Evolutionary conservation across 1,139 yeast species (phyloP).

Genomic region (Candida sanyaensis): DNA sequence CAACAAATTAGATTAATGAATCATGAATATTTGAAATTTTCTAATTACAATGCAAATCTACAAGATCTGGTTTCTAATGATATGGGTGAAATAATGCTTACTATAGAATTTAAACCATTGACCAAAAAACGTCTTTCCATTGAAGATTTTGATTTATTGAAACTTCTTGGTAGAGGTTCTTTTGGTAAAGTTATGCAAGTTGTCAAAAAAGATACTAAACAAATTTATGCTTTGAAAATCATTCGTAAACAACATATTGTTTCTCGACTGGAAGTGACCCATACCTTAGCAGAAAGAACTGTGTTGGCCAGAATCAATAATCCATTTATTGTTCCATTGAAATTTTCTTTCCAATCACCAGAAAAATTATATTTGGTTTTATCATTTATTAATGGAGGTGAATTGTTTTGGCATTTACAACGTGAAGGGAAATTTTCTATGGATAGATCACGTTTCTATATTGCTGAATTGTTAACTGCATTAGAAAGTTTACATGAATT

Average conservation of each 20-base stretch:
- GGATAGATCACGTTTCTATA: slow-evolving; percentile 88
- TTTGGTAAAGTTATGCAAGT: slow-evolving; percentile 99
- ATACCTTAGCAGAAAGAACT: slow-evolving; percentile 93
- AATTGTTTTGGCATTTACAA: slow-evolving; percentile 91
- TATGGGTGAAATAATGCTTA: slow-evolving; percentile 61
- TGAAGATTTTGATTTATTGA: slow-evolving; percentile 88
- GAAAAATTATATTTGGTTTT: slow-evolving; percentile 89
- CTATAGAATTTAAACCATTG: slow-evolving; percentile 76
- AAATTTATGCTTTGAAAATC: slow-evolving; percentile 91
- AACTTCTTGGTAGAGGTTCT: slow-evolving; percentile 96
- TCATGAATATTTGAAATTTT: slow-evolving; percentile 49
- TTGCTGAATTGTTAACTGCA: slow-evolving; percentile 91
- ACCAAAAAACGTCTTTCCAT: slow-evolving; percentile 71
- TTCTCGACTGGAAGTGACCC: slow-evolving; percentile 91
- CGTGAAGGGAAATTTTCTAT: slow-evolving; percentile 86
- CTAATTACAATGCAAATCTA: slow-evolving; percentile 21
- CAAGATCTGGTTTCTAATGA: slow-evolving; percentile 16
- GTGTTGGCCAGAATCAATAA: slow-evolving; percentile 90
- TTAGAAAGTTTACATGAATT: slow-evolving; percentile 87
- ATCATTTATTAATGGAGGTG: slow-evolving; percentile 97
- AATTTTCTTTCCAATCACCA: slow-evolving; percentile 94
- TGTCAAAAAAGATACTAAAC: slow-evolving; percentile 89
- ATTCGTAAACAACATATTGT: slow-evolving; percentile 92
- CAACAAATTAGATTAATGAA: slow-evolving; percentile 43
- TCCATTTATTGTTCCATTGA: slow-evolving; percentile 98